These are phyloP conservation scores for Polyplosphaeria fusca DNA, from an alignment of 495 filamentous ascomycete genomes.

Conservation along the genomic window DNA sequence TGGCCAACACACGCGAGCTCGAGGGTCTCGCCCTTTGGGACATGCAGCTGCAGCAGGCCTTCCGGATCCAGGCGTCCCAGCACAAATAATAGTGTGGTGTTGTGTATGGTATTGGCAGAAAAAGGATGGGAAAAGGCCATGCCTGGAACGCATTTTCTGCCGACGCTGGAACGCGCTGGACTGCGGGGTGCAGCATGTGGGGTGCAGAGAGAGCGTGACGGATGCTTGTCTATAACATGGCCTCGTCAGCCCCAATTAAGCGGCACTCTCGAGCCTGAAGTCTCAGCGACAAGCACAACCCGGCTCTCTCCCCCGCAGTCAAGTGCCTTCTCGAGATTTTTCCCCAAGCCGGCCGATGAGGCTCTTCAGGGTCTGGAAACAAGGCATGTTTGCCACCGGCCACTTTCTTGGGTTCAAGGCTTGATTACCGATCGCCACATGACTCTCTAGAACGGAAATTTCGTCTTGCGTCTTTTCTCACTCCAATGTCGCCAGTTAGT, in stretches of 20 bases:
- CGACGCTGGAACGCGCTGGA: conserved; percentile 5
- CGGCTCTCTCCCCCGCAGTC: not conserved
- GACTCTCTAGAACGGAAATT: not conserved
- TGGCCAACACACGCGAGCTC: no score
- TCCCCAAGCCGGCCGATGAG: not conserved
- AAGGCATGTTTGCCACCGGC: not conserved
- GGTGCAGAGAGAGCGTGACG: conserved; percentile 8
- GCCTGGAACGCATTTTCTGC: no score
- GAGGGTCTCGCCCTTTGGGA: no score
- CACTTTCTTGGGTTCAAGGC: no score
- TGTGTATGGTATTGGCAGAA: no score
- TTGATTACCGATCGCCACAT: not conserved
- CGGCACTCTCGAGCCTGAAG: not conserved
- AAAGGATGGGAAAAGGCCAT: no score
- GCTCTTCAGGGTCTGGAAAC: not conserved
- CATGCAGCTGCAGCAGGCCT: no score
- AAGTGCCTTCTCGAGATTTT: not conserved
- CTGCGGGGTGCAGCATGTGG: conserved; percentile 26
- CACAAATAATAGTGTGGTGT: no score
- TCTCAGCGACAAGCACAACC: not conserved
- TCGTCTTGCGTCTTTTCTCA: conserved; percentile 18
- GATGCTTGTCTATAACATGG: not conserved
- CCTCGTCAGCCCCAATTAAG: conserved; percentile 31
- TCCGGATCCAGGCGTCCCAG: no score
- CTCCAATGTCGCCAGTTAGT: conserved; percentile 1